These are phyloP conservation scores for Rhododendron vialii DNA, from an alignment of 148 eudicot species.

Conservation along the genomic window DNA sequence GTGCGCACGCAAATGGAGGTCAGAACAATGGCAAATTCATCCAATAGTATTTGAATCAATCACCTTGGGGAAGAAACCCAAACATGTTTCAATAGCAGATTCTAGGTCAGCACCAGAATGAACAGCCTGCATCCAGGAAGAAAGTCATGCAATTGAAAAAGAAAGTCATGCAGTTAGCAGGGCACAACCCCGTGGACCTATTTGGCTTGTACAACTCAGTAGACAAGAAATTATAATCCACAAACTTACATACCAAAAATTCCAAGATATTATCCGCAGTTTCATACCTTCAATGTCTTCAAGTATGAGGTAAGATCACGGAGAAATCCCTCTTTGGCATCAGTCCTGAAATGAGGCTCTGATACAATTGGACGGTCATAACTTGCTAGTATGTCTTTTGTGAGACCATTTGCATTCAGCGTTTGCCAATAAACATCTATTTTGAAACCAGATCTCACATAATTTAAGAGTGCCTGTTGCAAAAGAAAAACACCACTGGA, in stretches of 20 bases:
- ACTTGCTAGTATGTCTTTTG: constrained; percentile 5
- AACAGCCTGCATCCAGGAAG: not conserved
- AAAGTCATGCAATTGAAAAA: not conserved
- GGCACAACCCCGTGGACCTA: not conserved
- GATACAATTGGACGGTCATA: constrained; percentile 11
- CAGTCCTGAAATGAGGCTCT: constrained; percentile 2
- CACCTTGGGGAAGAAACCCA: constrained; percentile 3
- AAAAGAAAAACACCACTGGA: not conserved
- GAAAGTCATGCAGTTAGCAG: not conserved
- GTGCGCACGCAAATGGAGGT: not conserved
- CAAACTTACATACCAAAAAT: not conserved
- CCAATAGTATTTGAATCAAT: not conserved
- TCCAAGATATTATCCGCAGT: not conserved
- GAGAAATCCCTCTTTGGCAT: constrained; percentile 3
- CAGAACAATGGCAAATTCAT: not conserved
- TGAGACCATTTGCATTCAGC: constrained; percentile 5
- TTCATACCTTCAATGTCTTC: constrained; percentile 6
- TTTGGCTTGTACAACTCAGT: too few species aligned
- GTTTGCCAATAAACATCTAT: constrained; percentile 14
- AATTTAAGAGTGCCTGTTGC: constrained; percentile 3
- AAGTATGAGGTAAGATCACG: constrained; percentile 11
- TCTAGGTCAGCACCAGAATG: constrained; percentile 6
- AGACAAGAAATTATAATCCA: not conserved
- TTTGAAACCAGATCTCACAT: constrained; percentile 10
- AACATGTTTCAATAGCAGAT: constrained; percentile 10